Conservation (phyloP, 495 filamentous ascomycete species). For the Parachaetomium inaequale region DNA sequence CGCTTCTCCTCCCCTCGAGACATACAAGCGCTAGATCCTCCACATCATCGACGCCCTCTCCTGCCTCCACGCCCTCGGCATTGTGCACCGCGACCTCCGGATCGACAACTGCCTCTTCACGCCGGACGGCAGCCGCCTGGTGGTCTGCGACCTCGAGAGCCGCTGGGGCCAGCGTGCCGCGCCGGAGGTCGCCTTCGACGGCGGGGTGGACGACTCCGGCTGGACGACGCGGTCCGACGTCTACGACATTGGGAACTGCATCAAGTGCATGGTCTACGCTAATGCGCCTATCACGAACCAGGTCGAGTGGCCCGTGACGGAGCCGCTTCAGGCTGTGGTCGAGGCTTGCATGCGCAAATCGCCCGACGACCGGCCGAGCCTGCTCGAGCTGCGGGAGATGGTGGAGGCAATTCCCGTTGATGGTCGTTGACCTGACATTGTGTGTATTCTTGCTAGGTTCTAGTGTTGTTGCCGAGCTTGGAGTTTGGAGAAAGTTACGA, state of each 20-base stretch:
- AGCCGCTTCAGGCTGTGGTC: constrained; percentile 7
- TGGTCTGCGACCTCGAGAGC: constrained; percentile 32
- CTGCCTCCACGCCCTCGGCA: constrained; percentile 28
- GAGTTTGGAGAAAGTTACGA: too few species aligned
- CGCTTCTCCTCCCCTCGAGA: constrained; percentile 16
- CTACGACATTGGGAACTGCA: constrained; percentile 13
- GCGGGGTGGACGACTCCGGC: constrained; percentile 5
- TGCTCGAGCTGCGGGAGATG: constrained; percentile 7
- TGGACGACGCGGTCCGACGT: constrained; percentile 8
- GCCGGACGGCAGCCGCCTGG: constrained; percentile 17
- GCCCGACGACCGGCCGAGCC: constrained; percentile 8
- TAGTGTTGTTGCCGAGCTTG: too few species aligned
- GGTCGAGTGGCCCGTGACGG: constrained; percentile 14
- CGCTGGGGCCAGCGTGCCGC: constrained; percentile 28
- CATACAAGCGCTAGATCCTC: constrained; percentile 17
- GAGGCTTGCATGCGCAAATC: constrained; percentile 16
- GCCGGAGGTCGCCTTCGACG: constrained; percentile 13
- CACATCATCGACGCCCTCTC: constrained; percentile 16
- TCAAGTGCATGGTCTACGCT: constrained; percentile 16
- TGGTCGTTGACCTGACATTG: not conserved
- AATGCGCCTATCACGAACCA: constrained; percentile 12
- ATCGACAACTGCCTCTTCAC: constrained; percentile 30
- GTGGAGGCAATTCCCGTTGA: constrained; percentile 4
- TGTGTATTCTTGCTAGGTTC: too few species aligned
- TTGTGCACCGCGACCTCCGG: constrained; percentile 33